Evolutionary conservation across 2,329 filamentous ascomycete species (phyloP), one percentile per base, ranked within the genome.

Genomic region (Penicillium sp.): DNA sequence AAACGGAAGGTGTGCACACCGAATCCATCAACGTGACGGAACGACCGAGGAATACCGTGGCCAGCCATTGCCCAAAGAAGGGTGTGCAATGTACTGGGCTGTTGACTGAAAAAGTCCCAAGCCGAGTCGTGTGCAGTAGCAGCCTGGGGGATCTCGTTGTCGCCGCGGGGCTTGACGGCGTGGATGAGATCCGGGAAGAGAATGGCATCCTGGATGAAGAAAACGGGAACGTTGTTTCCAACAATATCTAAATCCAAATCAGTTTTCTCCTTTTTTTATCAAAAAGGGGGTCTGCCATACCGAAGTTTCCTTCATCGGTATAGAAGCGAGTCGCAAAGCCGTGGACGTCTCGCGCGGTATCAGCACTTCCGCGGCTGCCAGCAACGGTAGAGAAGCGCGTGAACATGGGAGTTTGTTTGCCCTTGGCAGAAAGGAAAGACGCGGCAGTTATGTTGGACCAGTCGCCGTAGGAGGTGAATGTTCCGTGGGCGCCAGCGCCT

Each of bases 311-410:
- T 65, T 89, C 86, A 40, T 89, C 86, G 0, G 88, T 90, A 67
- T 90, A 90, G 65, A 89, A 87, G 56, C 82, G 81, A 50, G 80
- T 83, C 3, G 89, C 88, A 66, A 90, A 91, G 1, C 89, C 89
- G 61, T 89, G 88, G 0, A 90, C 86, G 76, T 91, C 89, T 37
- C 89, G 82, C 7, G 82, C 87, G 0, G 86, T 87, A 66, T 91
- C 89, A 2, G 86, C 82, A 64, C 86, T 89, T 31, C 89, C 89
- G 15, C 85, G 80, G 35, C 83, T 87, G 2, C 87, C 87, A 21
- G 86, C 84, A 10, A 92, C 89, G 2, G 88, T 91, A 0, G 88
- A 91, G 71, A 91, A 89, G 17, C 89, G 86, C n/a, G 87, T 78
- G 66, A 90, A 90, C 0, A 86, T 77, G 0, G 85, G 80, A 0